Conservation (phyloP, 345 rosid genomes). For the Passiflora organensis region DNA sequence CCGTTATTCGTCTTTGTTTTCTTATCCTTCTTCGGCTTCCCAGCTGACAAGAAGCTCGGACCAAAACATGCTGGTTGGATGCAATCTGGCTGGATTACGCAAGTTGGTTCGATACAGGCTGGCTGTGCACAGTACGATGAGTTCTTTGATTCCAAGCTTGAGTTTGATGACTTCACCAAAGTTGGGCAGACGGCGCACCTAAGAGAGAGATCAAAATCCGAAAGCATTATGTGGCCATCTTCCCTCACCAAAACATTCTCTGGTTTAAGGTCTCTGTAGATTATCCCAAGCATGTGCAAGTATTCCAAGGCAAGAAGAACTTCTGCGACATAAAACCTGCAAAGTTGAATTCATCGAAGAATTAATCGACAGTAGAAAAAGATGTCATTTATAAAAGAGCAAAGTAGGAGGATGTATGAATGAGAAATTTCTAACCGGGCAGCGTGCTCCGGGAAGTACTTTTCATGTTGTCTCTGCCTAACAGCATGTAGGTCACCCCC, state of each 20-base stretch:
- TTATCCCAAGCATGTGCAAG: slow-evolving; percentile 36
- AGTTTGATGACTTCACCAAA: slow-evolving; percentile 21
- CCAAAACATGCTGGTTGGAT: slow-evolving; percentile 31
- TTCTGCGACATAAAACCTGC: slow-evolving; percentile 33
- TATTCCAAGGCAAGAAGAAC: slow-evolving; percentile 34
- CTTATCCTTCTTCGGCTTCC: slow-evolving; percentile 21
- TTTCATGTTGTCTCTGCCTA: slow-evolving; percentile 78
- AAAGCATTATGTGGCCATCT: slow-evolving; percentile 36
- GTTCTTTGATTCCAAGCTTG: slow-evolving; percentile 21
- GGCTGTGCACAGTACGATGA: slow-evolving; percentile 25
- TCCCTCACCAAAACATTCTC: slow-evolving; percentile 32
- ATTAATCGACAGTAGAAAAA: too few species aligned
- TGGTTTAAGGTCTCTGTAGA: slow-evolving; percentile 33
- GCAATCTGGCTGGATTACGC: slow-evolving; percentile 29
- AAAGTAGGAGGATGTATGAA: too few species aligned
- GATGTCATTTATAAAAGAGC: background rate
- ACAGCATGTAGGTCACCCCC: slow-evolving; percentile 86
- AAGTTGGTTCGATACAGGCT: slow-evolving; percentile 24
- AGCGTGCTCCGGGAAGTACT: slow-evolving; percentile 81
- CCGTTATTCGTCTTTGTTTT: slow-evolving; percentile 18
- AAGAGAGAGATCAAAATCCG: slow-evolving; percentile 30
- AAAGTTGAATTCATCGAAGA: too few species aligned
- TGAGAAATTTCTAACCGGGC: slow-evolving; percentile 72
- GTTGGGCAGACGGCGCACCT: slow-evolving; percentile 32
- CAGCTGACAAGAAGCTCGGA: slow-evolving; percentile 24